phyloP scores from a whole-genome alignment of 176 grass and related monocot genomes.

The Phoenix roebelenii region DNA sequence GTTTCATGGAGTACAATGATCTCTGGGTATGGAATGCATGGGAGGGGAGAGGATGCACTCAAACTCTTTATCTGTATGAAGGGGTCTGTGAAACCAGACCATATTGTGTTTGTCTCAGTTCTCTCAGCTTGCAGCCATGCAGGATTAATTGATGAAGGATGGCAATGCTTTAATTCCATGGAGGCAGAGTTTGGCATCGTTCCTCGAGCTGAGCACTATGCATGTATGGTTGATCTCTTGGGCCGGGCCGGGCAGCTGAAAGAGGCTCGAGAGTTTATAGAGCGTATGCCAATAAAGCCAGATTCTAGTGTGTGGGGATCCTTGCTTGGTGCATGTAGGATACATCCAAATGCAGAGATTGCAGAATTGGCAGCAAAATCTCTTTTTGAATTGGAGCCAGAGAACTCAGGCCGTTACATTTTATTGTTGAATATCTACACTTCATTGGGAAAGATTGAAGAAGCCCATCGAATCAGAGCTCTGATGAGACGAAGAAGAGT shows the following conservation, averaged over 20 bases:
- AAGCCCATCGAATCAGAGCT: slow-evolving; percentile 16
- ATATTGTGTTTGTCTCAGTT: slow-evolving; percentile 16
- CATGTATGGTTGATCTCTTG: slow-evolving; percentile 24
- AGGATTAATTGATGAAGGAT: slow-evolving; percentile 14
- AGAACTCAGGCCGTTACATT: slow-evolving; percentile 22
- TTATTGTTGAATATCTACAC: slow-evolving; percentile 22
- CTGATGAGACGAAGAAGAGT: slow-evolving; percentile 11
- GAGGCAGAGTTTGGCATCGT: slow-evolving; percentile 5
- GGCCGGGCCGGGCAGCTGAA: slow-evolving; percentile 21
- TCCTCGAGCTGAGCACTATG: slow-evolving; percentile 16
- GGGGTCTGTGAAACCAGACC: slow-evolving; percentile 7
- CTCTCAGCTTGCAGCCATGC: slow-evolving; percentile 25
- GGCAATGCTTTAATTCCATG: slow-evolving; percentile 25
- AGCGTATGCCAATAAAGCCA: slow-evolving; percentile 24
- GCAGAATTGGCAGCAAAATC: slow-evolving; percentile 21
- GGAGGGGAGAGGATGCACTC: slow-evolving; percentile 11
- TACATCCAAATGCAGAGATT: slow-evolving; percentile 19
- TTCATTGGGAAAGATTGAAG: slow-evolving; percentile 23
- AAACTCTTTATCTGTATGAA: slow-evolving; percentile 20
- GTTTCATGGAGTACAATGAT: slow-evolving; percentile 24
- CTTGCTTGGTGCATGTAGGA: slow-evolving; percentile 27
- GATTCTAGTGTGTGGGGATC: slow-evolving; percentile 27
- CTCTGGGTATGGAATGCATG: slow-evolving; percentile 29
- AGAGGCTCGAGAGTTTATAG: slow-evolving; percentile 20
- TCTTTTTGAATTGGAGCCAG: slow-evolving; percentile 15